phyloP scores from a whole-genome alignment of 108 stramenopile species.

The Discostella stelligeroides region DNA sequence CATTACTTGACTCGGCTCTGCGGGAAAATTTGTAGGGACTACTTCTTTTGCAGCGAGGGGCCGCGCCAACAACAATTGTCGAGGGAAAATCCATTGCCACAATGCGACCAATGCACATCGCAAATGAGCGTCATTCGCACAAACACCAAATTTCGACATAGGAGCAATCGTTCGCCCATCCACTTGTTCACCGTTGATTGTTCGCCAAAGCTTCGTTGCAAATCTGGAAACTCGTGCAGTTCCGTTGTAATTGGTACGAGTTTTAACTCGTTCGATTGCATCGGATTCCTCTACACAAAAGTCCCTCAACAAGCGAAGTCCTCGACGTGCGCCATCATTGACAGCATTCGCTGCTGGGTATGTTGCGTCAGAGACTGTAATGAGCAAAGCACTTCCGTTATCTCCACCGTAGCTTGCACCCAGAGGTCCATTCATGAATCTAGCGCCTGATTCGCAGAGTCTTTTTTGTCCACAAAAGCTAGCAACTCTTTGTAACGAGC shows the following conservation, averaged over 20 bases:
- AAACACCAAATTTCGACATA: conserved; percentile 42
- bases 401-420: conserved; percentile 82
- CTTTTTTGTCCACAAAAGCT: conserved; percentile 68
- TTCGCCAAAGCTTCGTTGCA: conserved; percentile 82
- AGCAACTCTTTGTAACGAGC: conserved; percentile 83
- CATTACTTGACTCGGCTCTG: conserved; percentile 76
- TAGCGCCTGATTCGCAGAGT: conserved; percentile 57
- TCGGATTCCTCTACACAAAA: conserved; percentile 41
- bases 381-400: conserved; percentile 71
- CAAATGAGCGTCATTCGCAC: conserved; percentile 67
- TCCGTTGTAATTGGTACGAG: conserved; percentile 20
- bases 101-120: conserved; percentile 75
- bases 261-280: too few species aligned
- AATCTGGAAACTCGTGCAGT: conserved; percentile 77
- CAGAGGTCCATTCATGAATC: conserved; percentile 78
- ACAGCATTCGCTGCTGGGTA: conserved; percentile 83
- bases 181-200: conserved; percentile 76
- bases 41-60: conserved; percentile 60
- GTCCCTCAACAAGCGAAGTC: conserved; percentile 67
- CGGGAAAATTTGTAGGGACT: conserved; percentile 56
- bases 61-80: conserved; percentile 61
- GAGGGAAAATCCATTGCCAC: conserved; percentile 88
- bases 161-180: background rate
- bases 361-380: conserved; percentile 57
- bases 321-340: conserved; percentile 85